These are phyloP conservation scores for Nymphaea colorata DNA, from an alignment of 164 flowering plant genomes.

Conservation along the genomic window DNA sequence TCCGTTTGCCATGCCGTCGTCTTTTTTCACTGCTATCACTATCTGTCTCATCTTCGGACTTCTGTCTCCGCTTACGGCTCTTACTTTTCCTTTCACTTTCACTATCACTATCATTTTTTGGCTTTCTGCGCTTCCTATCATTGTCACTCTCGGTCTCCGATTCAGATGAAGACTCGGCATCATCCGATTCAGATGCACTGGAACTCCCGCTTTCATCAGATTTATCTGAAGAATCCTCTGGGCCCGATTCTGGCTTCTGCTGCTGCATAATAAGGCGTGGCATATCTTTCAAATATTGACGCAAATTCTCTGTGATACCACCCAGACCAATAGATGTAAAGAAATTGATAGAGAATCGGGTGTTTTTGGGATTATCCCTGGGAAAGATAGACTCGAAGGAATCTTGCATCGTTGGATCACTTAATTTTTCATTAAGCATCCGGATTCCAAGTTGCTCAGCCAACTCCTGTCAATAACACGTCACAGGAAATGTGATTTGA, in stretches of 20 bases:
- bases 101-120: slow-evolving; percentile 16
- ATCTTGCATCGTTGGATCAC: slow-evolving; percentile 68
- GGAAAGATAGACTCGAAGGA: slow-evolving; percentile 83
- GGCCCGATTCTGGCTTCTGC: slow-evolving; percentile 37
- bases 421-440: slow-evolving; percentile 64
- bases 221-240: not conserved
- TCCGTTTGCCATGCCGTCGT: too few relatives aligned
- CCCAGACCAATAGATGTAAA: slow-evolving; percentile 95
- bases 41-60: not conserved
- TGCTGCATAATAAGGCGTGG: slow-evolving; percentile 88
- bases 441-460: slow-evolving; percentile 84
- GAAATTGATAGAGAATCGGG: slow-evolving; percentile 76
- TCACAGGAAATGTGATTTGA: not conserved
- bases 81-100: not conserved
- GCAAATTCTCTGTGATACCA: slow-evolving; percentile 73
- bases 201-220: slow-evolving; percentile 39
- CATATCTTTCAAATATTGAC: slow-evolving; percentile 88
- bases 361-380: slow-evolving; percentile 81
- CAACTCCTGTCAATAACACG: slow-evolving; percentile 45
- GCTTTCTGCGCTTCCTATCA: slow-evolving; percentile 22
- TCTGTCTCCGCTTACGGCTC: not conserved
- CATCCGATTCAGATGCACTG: slow-evolving; percentile 1
- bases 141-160: slow-evolving; percentile 21
- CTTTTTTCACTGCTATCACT: too few relatives aligned
- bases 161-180: slow-evolving; percentile 24